Base-by-base conservation (phyloP, 2,329 filamentous ascomycete genomes). In the Botryotinia convoluta region DNA sequence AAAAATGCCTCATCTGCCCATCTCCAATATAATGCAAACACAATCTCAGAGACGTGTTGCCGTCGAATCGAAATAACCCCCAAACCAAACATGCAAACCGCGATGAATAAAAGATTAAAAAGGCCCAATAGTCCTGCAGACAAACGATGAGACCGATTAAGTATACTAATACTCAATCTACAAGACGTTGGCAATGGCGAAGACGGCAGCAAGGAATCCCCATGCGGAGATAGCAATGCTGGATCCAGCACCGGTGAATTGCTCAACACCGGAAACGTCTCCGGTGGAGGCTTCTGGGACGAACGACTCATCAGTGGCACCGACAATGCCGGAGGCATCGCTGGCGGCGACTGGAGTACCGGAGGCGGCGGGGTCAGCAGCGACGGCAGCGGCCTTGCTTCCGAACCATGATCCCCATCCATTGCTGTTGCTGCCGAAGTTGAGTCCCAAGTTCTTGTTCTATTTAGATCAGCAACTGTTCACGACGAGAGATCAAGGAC, bases 401-500 rank as follows among this genome's bases (percentile, higher is more conserved):
- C 64, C 65, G 37, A 26, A 69, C 65, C 65, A 69, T 57, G 65
- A 20, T 57, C 65, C 65, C 65, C 48, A 69, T 7, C 65, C 65
- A 9, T 69, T 69, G 48, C 6, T 44, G 39, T 45, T 45, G 8
- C 26, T 57, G 10, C 54, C 54, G 37, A 57, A 32, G 48, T 69
- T 69, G 35, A 69, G 2, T 29, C 48, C 65, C 48, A 69, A 57
- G 37, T 69, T 69, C 65, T 69, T 69, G 65, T 69, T 69, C 65
- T 69, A 16, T 57, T 22, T 29, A 3, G 4, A 14, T 69, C 20
- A 57, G 48, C 42, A 29, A 14, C 26, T 29, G 35, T 9, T 51
- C n/a, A 37, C 3, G 3, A 26, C 4, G 4, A 22, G 26, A 29
- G 18, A 20, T 12, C 1, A 22, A 8, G 9, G 14, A 29, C 12